Percentiles rank a stretch among this genome's conserved stretches.
These are phyloP conservation scores for Rhodotorula taiwanensis DNA, from an alignment of 768 basidiomycete genomes.

Conservation along the genomic window DNA sequence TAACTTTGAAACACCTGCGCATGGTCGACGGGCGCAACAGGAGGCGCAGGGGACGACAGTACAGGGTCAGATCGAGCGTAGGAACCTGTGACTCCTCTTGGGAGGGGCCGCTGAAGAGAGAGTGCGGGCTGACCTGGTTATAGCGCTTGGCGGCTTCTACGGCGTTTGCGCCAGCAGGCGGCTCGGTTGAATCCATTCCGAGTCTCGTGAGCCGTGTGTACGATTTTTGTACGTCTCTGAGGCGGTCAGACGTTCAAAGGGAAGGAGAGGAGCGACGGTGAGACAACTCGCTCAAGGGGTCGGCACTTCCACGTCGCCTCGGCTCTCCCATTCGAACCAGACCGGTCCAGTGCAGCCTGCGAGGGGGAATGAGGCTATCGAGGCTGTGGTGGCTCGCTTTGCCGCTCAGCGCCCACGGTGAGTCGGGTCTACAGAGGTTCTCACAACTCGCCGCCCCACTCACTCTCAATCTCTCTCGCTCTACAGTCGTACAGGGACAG, in stretches of 20 bases:
- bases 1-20: neutral
- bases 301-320: no score
- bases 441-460: neutral
- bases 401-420: no score
- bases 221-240: no score
- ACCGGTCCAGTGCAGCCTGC: no score
- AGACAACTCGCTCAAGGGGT: no score
- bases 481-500: conserved; percentile 1
- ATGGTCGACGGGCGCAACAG: neutral
- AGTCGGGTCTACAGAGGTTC: no score
- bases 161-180: neutral
- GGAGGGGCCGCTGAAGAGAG: neutral
- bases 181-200: conserved; percentile 27
- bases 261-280: no score
- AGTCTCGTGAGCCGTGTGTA: no score
- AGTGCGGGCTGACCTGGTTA: conserved; percentile 12
- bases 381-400: no score
- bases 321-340: no score
- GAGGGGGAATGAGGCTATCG: no score
- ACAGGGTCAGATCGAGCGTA: neutral
- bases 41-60: neutral
- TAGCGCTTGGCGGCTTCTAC: conserved; percentile 24
- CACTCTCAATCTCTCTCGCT: conserved; percentile 1
- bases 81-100: neutral
- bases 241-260: no score